Conservation (phyloP, 441 rosid species). For the Gossypium laxum region DNA sequence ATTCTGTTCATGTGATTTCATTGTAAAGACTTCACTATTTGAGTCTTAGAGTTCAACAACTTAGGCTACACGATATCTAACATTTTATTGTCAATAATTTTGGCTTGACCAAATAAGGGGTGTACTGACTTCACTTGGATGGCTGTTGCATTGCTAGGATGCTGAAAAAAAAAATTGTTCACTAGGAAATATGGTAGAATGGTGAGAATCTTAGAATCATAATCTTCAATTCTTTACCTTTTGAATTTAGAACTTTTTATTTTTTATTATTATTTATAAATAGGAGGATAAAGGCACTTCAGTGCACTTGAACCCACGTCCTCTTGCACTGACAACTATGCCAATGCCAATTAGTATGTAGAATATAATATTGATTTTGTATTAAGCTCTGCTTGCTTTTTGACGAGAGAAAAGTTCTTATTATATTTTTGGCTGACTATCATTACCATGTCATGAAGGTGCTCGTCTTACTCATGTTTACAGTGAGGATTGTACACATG, state of each 20-base stretch:
- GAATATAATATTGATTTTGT: neutral
- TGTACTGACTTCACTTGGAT: neutral
- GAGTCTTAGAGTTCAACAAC: neutral
- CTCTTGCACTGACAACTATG: too few relatives aligned
- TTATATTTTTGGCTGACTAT: neutral
- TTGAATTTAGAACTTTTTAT: neutral
- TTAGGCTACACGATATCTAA: neutral
- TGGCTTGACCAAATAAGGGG: neutral
- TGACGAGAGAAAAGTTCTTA: neutral
- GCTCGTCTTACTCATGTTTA: conserved; percentile 37
- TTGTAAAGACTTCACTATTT: neutral
- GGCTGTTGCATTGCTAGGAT: neutral
- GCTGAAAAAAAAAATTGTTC: neutral
- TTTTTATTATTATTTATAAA: too few relatives aligned
- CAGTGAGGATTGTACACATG: conserved; percentile 64
- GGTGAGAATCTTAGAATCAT: neutral
- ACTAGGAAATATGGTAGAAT: neutral
- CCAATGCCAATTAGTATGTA: too few relatives aligned
- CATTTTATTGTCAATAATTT: neutral
- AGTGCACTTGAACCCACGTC: too few relatives aligned
- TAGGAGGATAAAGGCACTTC: too few relatives aligned
- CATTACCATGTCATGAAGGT: conserved; percentile 32
- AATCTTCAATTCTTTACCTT: neutral
- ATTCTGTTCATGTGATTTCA: neutral
- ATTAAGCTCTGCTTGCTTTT: neutral